Base-by-base conservation (phyloP, 1,139 yeast species). In the Hyphopichia pseudoburtonii region DNA sequence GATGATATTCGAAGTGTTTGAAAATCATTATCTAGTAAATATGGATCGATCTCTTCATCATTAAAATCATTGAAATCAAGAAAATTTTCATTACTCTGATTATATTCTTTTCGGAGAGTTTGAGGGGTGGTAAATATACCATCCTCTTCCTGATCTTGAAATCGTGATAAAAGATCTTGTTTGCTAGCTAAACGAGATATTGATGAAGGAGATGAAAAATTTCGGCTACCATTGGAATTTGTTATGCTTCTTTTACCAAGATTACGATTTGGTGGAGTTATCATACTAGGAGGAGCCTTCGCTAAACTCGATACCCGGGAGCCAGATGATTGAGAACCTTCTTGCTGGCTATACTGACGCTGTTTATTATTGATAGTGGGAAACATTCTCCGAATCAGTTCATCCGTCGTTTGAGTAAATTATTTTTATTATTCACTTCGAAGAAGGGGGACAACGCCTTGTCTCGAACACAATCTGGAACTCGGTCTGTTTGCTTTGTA, bases 111-210 rank as follows among this genome's bases (percentile, higher is more conserved):
- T 16, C 14, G 16, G 14, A 17, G 8, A 9, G 34, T n/a, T 15
- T 27, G 29, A 9, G 29, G 29, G 4, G 29, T 27, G 2, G 68
- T 69, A 49, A 64, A 63, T 21, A 64, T 56, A 33, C 64, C 66
- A 37, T 62, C 63, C 11, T 44, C 45, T 17, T 44, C 46, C 30
- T 38, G 27, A 15, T 40, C 45, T 35, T 42, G 45, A 30, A 40
- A 47, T 17, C 34, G 32, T 3, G 45, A 38, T 16, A 47, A 37
- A 19, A 47, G 36, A 12, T 42, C 50, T 32, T 39, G 39, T 30
- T 44, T 47, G 18, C 40, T 42, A 19, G 40, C 16, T 15, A 32
- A 31, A 17, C 42, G 36, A 5, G 30, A 27, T 17, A 26, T 14
- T 9, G 34, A 23, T 26, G 24, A 23, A 10, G 33, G 23, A 14